Evolutionary conservation across 352 stramenopile genomes (phyloP), one percentile per base, ranked within the genome.

Genomic region (Globisporangium apiculatum): DNA sequence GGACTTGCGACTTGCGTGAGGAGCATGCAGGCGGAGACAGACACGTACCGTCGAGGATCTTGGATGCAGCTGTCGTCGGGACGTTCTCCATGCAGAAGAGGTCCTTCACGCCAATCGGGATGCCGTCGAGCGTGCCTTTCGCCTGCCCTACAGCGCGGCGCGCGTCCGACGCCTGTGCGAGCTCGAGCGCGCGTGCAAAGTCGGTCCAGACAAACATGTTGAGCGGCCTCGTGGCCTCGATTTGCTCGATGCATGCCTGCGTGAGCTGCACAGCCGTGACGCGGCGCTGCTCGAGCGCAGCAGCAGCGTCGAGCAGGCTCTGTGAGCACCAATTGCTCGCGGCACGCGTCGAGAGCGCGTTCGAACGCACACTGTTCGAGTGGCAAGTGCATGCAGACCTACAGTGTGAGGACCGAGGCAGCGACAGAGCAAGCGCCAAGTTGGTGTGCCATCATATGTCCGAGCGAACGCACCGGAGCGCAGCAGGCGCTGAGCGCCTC

Each of bases 41-140:
- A 45, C 51, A 4, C 40, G 8, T 14, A 76, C 65, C 71, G 10
- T 95, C 72, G 0, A 98, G 68, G 43, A 98, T 97, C 62, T 86
- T 87, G 56, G 91, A 98, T 9, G 71, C 71, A 7, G 94, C 93
- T 7, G 89, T 95, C 5, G 93, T 97, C 10, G 90, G 83, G 18
- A 92, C 78, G 38, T 78, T 76, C 47, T 92, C 68, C 84, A 91
- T 91, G 60, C 96, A 98, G 53, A 98, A 92, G 64, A 98, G 97
- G 56, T 98, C 91, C 66, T 99, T 99, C 18, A 99, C 74, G 10
- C 91, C 96, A 7, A 99, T 68, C 2, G 96, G 96, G 55, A 99
- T 96, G 48, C 97, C 97, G 66, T 98, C 94, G 42, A 99, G 68
- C 14, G 75, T 46, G n/a, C 79, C 79, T 17, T 75, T 69, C 2